Evolutionary conservation across 345 rosid genomes (phyloP).

Genomic region (Salix dunnii): DNA sequence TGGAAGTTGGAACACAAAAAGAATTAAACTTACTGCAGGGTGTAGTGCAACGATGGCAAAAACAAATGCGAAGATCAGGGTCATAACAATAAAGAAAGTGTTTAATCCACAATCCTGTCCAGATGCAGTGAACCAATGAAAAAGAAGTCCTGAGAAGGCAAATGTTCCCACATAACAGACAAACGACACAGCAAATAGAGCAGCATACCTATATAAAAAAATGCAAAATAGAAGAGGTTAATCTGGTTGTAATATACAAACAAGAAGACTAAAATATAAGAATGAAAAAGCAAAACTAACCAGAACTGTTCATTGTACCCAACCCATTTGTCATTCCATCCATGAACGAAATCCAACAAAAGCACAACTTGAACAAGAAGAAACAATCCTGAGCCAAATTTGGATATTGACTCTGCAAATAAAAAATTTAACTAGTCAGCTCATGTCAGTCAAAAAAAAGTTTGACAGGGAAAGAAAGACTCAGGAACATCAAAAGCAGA

Average conservation of each 20-base stretch:
- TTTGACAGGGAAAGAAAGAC: not conserved
- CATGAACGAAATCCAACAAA: constrained; percentile 95
- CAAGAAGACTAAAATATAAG: not conserved
- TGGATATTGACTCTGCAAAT: constrained; percentile 71
- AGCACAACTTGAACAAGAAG: constrained; percentile 99
- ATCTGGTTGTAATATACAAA: constrained; percentile 5
- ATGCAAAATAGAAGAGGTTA: not conserved
- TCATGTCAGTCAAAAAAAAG: not conserved
- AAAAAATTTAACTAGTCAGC: constrained; percentile 4
- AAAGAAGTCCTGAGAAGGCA: constrained; percentile 93
- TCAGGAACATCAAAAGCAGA: not conserved
- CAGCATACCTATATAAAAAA: constrained; percentile 58
- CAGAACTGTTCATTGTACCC: constrained; percentile 96
- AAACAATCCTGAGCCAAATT: constrained; percentile 94
- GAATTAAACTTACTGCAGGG: constrained; percentile 70
- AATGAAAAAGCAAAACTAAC: constrained; percentile 43
- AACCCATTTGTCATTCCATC: constrained; percentile 99
- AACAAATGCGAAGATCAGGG: constrained; percentile 59
- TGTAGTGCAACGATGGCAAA: constrained; percentile 86
- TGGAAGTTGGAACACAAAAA: constrained; percentile 4
- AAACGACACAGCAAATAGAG: constrained; percentile 76
- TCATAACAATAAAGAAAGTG: constrained; percentile 74
- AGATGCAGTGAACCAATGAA: constrained; percentile 95
- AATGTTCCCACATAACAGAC: constrained; percentile 78
- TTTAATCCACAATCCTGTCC: constrained; percentile 96